Evolutionary conservation across 352 stramenopile species (phyloP).

Genomic region (Phytophthora agathidicida): DNA sequence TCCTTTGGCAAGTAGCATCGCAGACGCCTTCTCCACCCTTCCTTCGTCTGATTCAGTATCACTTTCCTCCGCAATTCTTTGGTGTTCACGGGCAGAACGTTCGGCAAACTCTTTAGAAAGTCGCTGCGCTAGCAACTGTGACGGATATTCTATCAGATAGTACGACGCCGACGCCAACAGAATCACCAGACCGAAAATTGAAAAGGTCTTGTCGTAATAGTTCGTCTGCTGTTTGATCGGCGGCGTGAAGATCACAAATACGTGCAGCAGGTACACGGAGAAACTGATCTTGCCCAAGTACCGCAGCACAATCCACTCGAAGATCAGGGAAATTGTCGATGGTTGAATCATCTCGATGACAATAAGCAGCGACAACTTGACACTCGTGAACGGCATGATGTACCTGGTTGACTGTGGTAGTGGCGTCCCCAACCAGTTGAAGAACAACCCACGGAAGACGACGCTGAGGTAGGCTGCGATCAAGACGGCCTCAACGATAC

Average conservation of each 20-base stretch:
- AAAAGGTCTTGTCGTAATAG: slow-evolving; percentile 8
- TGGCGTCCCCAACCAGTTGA: slow-evolving; percentile 8
- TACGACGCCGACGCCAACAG: slow-evolving; percentile 7
- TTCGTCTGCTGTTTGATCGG: neutral
- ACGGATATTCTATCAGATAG: slow-evolving; percentile 5
- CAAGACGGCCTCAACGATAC: neutral
- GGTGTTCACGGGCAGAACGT: neutral
- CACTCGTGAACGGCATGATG: slow-evolving; percentile 10
- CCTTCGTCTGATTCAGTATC: neutral
- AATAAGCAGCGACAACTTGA: slow-evolving; percentile 12
- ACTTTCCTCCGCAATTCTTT: neutral
- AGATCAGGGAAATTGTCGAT: slow-evolving; percentile 19
- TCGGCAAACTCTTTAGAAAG: neutral
- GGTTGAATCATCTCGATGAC: slow-evolving; percentile 35
- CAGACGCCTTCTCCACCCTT: neutral
- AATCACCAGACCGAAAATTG: slow-evolving; percentile 3
- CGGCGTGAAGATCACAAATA: slow-evolving; percentile 35
- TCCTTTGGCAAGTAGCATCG: neutral
- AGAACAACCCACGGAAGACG: slow-evolving; percentile 5
- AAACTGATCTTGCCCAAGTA: slow-evolving; percentile 47
- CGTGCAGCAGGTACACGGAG: slow-evolving; percentile 45
- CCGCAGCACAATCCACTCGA: slow-evolving; percentile 34
- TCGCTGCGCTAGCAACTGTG: slow-evolving; percentile 5
- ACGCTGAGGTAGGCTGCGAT: slow-evolving; percentile 8
- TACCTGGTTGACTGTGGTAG: neutral